Evolutionary conservation across 768 basidiomycete genomes (phyloP), one percentile per base, ranked within the genome.

Genomic region (Phlegmacium glaucopus): DNA sequence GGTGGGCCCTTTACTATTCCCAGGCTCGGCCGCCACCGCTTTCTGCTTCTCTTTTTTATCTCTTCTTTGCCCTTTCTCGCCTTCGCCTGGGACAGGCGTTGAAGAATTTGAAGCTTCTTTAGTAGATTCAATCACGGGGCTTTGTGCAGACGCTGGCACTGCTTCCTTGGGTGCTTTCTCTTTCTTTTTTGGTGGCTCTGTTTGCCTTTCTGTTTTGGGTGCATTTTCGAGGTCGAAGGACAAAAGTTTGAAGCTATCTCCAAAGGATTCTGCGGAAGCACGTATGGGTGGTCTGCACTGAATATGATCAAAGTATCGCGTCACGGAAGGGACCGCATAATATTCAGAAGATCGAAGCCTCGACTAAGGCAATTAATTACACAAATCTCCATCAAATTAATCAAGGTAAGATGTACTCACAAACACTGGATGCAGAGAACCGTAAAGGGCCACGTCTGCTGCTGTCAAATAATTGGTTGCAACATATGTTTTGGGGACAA

Each of bases 291-390:
- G 73, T 16, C 73, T 74, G 39, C 80, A 76, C 70, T 98, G 95
- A 49, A 99, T 79, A 67, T 97, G 92, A 67, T 94, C 88, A 62
- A 98, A 95, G 75, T 95, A 97, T 38, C 96, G 89, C 35, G 89
- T 89, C 32, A 98, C 65, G 16, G 90, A 78, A 5, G 95, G 93
- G 45, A 83, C 78, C 13, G 83, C 69, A 62, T 90, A 85, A 71
- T 90, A 87, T 61, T 88, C 80, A n/a, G 76, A 55, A 4, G 87
- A 74, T 57, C 82, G 77, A 13, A 87, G 71, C 60, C 84, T 80
- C 8, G 87, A 80, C 86, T 95, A 50, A 16, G 36, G 27, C 11
- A 8, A 17, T 22, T 22, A 22, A 35, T 40, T n/a, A 32, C 39
- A 39, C 28, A 45, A 16, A 37, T n/a, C 17, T 2, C 10, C 13